Evolutionary conservation across 805 yeast genomes (phyloP).

Genomic region (Starmerella vaccinii): DNA sequence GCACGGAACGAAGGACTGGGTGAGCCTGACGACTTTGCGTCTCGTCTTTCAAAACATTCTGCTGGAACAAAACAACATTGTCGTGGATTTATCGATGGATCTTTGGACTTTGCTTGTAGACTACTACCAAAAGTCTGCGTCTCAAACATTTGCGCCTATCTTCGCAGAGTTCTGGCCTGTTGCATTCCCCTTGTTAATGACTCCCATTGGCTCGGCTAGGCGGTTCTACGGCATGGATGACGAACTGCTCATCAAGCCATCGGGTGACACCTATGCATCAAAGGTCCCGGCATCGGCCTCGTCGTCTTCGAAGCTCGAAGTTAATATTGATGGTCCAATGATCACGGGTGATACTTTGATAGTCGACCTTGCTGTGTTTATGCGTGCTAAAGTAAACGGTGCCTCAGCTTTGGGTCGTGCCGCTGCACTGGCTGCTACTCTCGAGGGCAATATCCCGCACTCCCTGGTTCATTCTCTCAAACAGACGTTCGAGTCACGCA

Average conservation of each 20-base stretch:
- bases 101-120: slow-evolving; percentile 50
- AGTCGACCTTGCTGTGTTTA: slow-evolving; percentile 63
- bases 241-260: slow-evolving; percentile 64
- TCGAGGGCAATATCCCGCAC: neutral
- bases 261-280: slow-evolving; percentile 42
- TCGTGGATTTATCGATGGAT: slow-evolving; percentile 49
- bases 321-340: slow-evolving; percentile 89
- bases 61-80: slow-evolving; percentile 76
- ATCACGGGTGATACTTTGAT: slow-evolving; percentile 82
- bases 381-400: slow-evolving; percentile 65
- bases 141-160: neutral
- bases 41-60: slow-evolving; percentile 76
- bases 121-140: neutral
- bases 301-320: slow-evolving; percentile 28
- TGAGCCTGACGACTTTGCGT: slow-evolving; percentile 61
- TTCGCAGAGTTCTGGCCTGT: slow-evolving; percentile 33
- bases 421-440: slow-evolving; percentile 18
- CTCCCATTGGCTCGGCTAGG: slow-evolving; percentile 91
- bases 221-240: slow-evolving; percentile 78
- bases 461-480: slow-evolving; percentile 1
- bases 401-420: slow-evolving; percentile 63
- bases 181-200: slow-evolving; percentile 55
- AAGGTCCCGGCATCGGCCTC: slow-evolving; percentile 19
- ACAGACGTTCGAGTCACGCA: slow-evolving; percentile 44
- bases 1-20: slow-evolving; percentile 50